A percentile compares a stretch with the other conserved stretches of the same genome.
Conservation (phyloP, 495 filamentous ascomycete genomes). For the Xanthoparmelia taractica region DNA sequence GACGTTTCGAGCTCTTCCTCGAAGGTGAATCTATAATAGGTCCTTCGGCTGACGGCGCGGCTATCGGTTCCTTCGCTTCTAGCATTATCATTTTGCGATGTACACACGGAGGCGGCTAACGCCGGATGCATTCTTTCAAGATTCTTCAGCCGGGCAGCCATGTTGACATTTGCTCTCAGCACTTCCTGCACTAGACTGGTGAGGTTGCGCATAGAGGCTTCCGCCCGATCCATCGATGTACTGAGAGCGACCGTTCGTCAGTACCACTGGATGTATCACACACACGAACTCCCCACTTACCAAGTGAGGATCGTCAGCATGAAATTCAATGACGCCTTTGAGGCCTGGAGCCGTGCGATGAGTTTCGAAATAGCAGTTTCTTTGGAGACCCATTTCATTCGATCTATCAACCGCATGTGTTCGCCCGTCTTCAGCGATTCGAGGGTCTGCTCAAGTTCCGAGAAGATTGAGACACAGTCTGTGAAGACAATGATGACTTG, state of each 20-base stretch:
- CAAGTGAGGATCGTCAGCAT: constrained; percentile 29
- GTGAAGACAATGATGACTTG: constrained; percentile 27
- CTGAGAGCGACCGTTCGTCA: background rate
- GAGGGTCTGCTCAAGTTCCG: constrained; percentile 27
- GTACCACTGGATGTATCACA: background rate
- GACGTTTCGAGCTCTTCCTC: constrained; percentile 22
- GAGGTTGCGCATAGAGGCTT: constrained; percentile 17
- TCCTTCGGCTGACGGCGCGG: constrained; percentile 12
- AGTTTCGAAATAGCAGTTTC: constrained; percentile 23
- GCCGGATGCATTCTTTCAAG: constrained; percentile 21
- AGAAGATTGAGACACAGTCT: constrained; percentile 27
- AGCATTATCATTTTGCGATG: background rate
- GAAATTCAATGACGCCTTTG: constrained; percentile 26
- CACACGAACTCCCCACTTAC: constrained; percentile 9
- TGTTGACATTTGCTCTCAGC: constrained; percentile 18
- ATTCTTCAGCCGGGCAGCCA: constrained; percentile 19
- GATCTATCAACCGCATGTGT: constrained; percentile 19
- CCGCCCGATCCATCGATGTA: constrained; percentile 21
- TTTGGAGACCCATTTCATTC: constrained; percentile 27
- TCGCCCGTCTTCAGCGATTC: constrained; percentile 21
- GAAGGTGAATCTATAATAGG: constrained; percentile 9
- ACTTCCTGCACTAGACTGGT: constrained; percentile 16
- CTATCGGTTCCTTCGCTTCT: constrained; percentile 9
- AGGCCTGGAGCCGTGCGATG: constrained; percentile 22
- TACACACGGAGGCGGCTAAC: constrained; percentile 3